Conservation (phyloP, 495 filamentous ascomycete species). For the Collariella sp. region DNA sequence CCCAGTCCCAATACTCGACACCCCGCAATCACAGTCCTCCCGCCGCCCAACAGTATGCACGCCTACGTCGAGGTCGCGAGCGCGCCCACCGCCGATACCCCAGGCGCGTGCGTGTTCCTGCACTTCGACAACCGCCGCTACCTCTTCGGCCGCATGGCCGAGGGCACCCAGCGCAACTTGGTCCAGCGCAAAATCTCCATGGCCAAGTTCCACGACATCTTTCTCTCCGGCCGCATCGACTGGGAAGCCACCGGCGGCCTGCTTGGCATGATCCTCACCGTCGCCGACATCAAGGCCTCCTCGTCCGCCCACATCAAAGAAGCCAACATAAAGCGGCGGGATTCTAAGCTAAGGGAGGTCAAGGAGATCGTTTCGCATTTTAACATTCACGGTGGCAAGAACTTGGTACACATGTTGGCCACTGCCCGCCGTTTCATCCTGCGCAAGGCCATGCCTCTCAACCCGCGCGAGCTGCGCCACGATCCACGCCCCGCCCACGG, state of each 20-base stretch:
- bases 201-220: conserved; percentile 58
- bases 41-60: conserved; percentile 47
- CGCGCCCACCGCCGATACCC: conserved; percentile 84
- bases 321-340: conserved; percentile 24
- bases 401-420: conserved; percentile 69
- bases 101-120: conserved; percentile 65
- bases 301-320: conserved; percentile 19
- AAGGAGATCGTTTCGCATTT: conserved; percentile 30
- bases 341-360: conserved; percentile 16
- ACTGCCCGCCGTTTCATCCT: conserved; percentile 85
- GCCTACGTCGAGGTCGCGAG: conserved; percentile 62
- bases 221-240: conserved; percentile 66
- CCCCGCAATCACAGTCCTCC: neutral
- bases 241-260: conserved; percentile 74
- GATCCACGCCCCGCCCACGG: conserved; percentile 24
- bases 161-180: conserved; percentile 76
- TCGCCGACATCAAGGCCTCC: conserved; percentile 54
- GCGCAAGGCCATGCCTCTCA: conserved; percentile 65
- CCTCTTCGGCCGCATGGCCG: conserved; percentile 73
- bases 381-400: conserved; percentile 67
- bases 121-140: conserved; percentile 76
- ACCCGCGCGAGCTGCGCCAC: conserved; percentile 52
- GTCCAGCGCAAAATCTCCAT: conserved; percentile 54
- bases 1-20: no score
- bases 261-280: conserved; percentile 70